Evolutionary conservation across 352 stramenopile genomes (phyloP), one percentile per base, ranked within the genome.

Genomic region (Poterioochromonas sp.): DNA sequence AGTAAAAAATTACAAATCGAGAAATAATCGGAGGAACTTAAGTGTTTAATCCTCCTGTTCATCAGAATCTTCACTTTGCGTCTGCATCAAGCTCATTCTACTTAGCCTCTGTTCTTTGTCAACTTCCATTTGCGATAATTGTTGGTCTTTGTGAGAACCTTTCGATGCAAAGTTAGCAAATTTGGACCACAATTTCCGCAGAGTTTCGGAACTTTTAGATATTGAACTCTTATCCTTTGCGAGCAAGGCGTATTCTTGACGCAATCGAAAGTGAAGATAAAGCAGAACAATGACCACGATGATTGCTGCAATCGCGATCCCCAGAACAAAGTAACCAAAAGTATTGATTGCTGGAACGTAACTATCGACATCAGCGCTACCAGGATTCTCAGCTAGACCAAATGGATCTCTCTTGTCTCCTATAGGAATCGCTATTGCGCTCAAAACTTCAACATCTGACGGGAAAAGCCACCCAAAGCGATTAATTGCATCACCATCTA

Each of bases 391-490:
- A n/a, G n/a, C n/a, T 15, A 58, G 47, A 18, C 26, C 58, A 39
- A 47, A 43, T n/a, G 63, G 63, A 54, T 68, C 51, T 11, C 71
- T 2, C 1, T 5, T 41, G 20, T 49, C 47, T 11, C 71, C 47
- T 1, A 78, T 63, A 3, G 71, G 71, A 5, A 78, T 0, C 2
- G 71, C 71, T 20, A 78, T 43, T 8, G 71, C 71, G 20, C 18
- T 35, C 2, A 68, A 29, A n/a, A 78, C 71, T 35, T 47, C 2
- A 18, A 78, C 20, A 29, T 78, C 71, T 26, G 51, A 12, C 15
- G 65, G 5, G 15, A 39, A 74, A 1, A 74, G 12, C 69, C 69
- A 76, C 11, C 69, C 69, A 43, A 76, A 76, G 35, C 69, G 69
- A 35, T 29, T 11, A 53, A 26, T 29, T 5, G 43, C 39, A 37